phyloP scores from a whole-genome alignment of 208 protist species.

The Spongospora subterranea region DNA sequence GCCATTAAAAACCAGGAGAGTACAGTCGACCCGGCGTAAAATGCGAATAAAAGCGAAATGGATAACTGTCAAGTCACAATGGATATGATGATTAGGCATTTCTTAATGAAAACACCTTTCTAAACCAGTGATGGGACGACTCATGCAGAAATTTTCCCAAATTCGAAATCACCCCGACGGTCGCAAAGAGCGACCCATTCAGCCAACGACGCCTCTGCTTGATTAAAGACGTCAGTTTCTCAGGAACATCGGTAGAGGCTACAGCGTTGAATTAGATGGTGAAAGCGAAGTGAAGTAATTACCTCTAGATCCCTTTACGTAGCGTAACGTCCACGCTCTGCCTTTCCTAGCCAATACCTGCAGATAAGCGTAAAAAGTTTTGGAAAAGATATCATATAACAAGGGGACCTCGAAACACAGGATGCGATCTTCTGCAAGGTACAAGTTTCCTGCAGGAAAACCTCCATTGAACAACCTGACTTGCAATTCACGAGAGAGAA shows the following conservation, averaged over 20 bases:
- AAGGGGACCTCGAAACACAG: constrained; percentile 38
- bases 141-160: constrained; percentile 3
- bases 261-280: neutral
- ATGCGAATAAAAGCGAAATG: constrained; percentile 38
- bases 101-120: neutral
- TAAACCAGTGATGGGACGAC: neutral
- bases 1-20: constrained; percentile 42
- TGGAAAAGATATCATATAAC: neutral
- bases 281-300: neutral
- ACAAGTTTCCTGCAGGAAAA: neutral
- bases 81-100: constrained; percentile 3
- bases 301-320: neutral
- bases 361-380: neutral
- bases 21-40: constrained; percentile 19
- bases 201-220: constrained; percentile 52
- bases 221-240: constrained; percentile 22
- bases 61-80: neutral
- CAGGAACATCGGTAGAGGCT: constrained; percentile 55
- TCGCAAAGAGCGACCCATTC: constrained; percentile 57
- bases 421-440: constrained; percentile 53
- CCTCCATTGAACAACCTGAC: neutral
- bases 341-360: constrained; percentile 48
- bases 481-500: neutral
- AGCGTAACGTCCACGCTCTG: neutral
- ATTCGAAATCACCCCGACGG: neutral